Evolutionary conservation across 352 stramenopile genomes (phyloP).

Genomic region (Phytopythium montanum): DNA sequence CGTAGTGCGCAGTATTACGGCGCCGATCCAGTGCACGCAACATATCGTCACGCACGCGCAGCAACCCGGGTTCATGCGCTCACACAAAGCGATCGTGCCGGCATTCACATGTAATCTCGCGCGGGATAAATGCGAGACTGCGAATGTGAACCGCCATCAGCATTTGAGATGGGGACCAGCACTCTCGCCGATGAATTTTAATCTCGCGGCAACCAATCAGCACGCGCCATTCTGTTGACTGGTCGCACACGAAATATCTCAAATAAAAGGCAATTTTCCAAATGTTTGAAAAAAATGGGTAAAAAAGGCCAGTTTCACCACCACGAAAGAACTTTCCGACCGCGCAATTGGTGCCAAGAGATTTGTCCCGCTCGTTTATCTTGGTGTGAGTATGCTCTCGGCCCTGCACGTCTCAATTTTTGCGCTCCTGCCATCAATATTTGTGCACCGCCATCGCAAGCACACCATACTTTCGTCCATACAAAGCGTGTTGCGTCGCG

Average conservation of each 20-base stretch:
- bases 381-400: not conserved
- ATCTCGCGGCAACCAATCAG: conserved; percentile 3
- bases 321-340: not conserved
- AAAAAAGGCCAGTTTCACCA: not conserved
- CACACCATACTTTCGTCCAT: not conserved
- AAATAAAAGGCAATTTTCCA: not conserved
- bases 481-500: not conserved
- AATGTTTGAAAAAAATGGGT: not conserved
- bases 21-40: not conserved
- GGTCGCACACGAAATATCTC: no score
- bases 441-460: not conserved
- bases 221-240: not conserved
- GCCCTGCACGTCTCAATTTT: not conserved
- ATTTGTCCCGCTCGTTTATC: not conserved
- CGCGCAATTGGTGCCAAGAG: not conserved
- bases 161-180: no score
- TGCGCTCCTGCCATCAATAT: not conserved
- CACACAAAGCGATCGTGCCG: no score
- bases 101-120: no score
- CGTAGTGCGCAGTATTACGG: not conserved
- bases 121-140: no score
- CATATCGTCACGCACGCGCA: not conserved
- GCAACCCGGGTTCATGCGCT: not conserved
- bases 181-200: not conserved
- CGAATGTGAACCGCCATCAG: not conserved